These are phyloP conservation scores for Botrytis fragariae DNA, from an alignment of 2,329 filamentous ascomycete species.

Conservation along the genomic window DNA sequence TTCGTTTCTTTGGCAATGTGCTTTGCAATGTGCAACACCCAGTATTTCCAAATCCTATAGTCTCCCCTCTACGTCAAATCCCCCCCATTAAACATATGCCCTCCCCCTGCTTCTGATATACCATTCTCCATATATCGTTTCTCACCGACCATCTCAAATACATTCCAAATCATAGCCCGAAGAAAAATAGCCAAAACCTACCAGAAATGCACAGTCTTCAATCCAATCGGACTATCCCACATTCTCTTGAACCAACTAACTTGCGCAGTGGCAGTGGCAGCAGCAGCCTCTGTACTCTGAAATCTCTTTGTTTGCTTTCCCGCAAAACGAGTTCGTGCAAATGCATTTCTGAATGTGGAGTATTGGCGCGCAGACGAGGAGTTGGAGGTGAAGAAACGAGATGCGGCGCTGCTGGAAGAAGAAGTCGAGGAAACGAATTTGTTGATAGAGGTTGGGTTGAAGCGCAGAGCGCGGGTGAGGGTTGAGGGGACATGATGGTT, in stretches of 20 bases:
- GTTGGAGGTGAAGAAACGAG: conserved; percentile 46
- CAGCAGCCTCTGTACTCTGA: conserved; percentile 57
- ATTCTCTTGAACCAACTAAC: conserved; percentile 68
- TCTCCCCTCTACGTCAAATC: background rate
- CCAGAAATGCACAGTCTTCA: conserved; percentile 99
- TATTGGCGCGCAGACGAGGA: conserved; percentile 47
- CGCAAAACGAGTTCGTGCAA: background rate
- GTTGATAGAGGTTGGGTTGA: conserved; percentile 7
- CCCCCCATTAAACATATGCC: background rate
- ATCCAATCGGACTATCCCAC: conserved; percentile 76
- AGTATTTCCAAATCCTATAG: too few species aligned
- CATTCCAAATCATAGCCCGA: background rate
- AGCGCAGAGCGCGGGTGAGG: conserved; percentile 13
- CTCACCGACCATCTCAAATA: background rate
- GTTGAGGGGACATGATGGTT: background rate
- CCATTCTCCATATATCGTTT: too few species aligned
- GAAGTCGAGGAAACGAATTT: conserved; percentile 4
- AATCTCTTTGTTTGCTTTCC: conserved; percentile 55
- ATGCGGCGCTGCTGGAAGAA: conserved; percentile 40
- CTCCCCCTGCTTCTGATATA: background rate
- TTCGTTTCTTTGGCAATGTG: background rate
- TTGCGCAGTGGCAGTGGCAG: conserved; percentile 43
- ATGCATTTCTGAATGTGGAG: conserved; percentile 38
- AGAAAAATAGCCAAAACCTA: conserved; percentile 42
- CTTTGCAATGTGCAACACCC: background rate